Conservation (phyloP, 140 eudicot genomes). For the Erigeron philadelphicus region DNA sequence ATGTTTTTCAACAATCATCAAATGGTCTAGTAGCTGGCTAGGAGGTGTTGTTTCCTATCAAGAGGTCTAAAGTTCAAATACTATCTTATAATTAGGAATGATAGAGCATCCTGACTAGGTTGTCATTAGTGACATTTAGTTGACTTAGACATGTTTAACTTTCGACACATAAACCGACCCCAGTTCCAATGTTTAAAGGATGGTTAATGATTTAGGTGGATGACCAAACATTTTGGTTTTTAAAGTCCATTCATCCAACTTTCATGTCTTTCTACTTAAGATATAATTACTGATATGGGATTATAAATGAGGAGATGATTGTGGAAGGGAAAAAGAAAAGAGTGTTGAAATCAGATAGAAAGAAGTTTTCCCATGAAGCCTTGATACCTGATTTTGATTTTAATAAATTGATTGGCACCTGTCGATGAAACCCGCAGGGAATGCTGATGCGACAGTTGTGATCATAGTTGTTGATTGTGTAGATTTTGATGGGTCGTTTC, state of each 20-base stretch:
- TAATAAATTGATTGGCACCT: constrained; percentile 61
- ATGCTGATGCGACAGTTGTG: constrained; percentile 74
- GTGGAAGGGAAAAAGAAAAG: constrained; percentile 51
- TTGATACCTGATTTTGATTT: constrained; percentile 94
- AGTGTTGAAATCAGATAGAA: constrained; percentile 73
- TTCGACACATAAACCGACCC: constrained; percentile 21
- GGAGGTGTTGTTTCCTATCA: too few species aligned
- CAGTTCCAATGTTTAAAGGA: constrained; percentile 35
- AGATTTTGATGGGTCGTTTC: constrained; percentile 95
- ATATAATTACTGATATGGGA: constrained; percentile 49
- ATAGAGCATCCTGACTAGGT: too few species aligned
- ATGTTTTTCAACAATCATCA: too few species aligned
- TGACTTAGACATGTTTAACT: not conserved
- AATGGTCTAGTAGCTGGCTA: too few species aligned
- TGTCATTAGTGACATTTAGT: not conserved
- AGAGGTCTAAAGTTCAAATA: too few species aligned
- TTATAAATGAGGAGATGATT: constrained; percentile 60
- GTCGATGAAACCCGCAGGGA: constrained; percentile 83
- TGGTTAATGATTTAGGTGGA: constrained; percentile 29
- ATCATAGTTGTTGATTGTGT: constrained; percentile 97
- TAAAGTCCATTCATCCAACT: constrained; percentile 23
- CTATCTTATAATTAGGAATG: too few species aligned
- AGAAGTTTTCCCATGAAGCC: constrained; percentile 63
- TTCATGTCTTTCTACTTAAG: not conserved
- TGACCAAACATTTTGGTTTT: constrained; percentile 29